phyloP scores from a whole-genome alignment of 768 basidiomycete species.

The Panaeolus papilionaceus region DNA sequence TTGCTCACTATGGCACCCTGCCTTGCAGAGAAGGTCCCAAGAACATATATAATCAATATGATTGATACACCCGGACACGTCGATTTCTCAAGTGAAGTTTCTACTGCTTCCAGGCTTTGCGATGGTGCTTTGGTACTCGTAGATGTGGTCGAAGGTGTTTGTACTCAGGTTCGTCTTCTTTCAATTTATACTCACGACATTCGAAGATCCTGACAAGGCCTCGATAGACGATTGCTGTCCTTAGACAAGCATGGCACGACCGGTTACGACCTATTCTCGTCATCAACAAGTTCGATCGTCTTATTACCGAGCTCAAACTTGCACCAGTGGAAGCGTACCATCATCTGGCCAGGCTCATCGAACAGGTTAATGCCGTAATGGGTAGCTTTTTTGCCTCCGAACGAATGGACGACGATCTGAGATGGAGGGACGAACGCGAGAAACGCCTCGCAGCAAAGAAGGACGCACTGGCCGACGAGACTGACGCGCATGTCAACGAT shows the following conservation, averaged over 20 bases:
- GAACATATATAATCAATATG: slow-evolving; percentile 89
- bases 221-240: slow-evolving; percentile 87
- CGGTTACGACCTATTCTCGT: slow-evolving; percentile 89
- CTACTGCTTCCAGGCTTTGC: slow-evolving; percentile 90
- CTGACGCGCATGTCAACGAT: slow-evolving; percentile 64
- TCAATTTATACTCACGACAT: slow-evolving; percentile 13
- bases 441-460: slow-evolving; percentile 79
- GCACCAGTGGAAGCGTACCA: slow-evolving; percentile 93
- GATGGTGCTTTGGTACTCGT: slow-evolving; percentile 96
- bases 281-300: slow-evolving; percentile 95
- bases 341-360: slow-evolving; percentile 91
- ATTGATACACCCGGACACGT: slow-evolving; percentile 99
- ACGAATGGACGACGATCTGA: slow-evolving; percentile 94
- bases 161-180: slow-evolving; percentile 78
- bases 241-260: slow-evolving; percentile 94
- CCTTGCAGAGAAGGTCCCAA: slow-evolving; percentile 56
- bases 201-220: background rate
- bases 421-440: slow-evolving; percentile 94
- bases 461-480: slow-evolving; percentile 69
- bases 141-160: slow-evolving; percentile 97
- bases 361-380: slow-evolving; percentile 99
- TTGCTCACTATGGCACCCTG: background rate
- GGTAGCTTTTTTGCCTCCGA: slow-evolving; percentile 98
- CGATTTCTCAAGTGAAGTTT: slow-evolving; percentile 97
- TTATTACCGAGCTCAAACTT: slow-evolving; percentile 92